Evolutionary conservation across 1,139 yeast species (phyloP), one percentile per base, ranked within the genome.

Genomic region (Sugiyamaella neomexicana): DNA sequence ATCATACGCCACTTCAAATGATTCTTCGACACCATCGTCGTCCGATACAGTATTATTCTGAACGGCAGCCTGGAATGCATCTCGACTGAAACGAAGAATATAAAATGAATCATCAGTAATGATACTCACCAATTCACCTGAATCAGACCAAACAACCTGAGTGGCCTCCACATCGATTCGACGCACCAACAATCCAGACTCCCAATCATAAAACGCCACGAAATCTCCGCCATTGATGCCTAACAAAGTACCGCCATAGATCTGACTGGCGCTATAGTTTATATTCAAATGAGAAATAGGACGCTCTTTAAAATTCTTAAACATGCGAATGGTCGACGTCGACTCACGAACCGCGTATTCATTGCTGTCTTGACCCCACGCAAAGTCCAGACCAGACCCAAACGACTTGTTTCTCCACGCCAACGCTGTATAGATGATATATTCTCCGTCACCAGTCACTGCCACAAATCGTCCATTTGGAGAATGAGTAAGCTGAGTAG

Each of bases 401-500:
- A 89, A 93, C 50, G 91, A 81, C 74, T 90, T 93, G 64, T 95
- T 90, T 75, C 99, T 83, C 99, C 99, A 93, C 1, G 98, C 98
- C 66, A 95, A 80, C 1, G 99, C 95, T 6, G 98, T 90, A 75
- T 93, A 95, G 55, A 95, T 86, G 65, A 93, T 89, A 71, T 89
- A 93, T 73, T 93, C 99, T 58, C 97, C 98, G 74, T 95, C 99
- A 68, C 99, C 99, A 55, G 95, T 87, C 48, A 93, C 97, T 25
- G 98, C 87, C 40, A 91, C 98, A 70, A 88, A 93, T 72, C 97
- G 84, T 58, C 99, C 99, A 69, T 95, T 93, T 59, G 98, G 98
- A 40, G 98, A 91, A 72, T 93, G 99, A 48, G 80, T 76, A 65
- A 93, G 79, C 58, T 86, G 80, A 60, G 89, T 89, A 46, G 99